A percentile compares a stretch with the other conserved stretches of the same genome.
phyloP scores from a whole-genome alignment of 192 early-diverging fungal genomes.

The Pecoramyces ruminantium region DNA sequence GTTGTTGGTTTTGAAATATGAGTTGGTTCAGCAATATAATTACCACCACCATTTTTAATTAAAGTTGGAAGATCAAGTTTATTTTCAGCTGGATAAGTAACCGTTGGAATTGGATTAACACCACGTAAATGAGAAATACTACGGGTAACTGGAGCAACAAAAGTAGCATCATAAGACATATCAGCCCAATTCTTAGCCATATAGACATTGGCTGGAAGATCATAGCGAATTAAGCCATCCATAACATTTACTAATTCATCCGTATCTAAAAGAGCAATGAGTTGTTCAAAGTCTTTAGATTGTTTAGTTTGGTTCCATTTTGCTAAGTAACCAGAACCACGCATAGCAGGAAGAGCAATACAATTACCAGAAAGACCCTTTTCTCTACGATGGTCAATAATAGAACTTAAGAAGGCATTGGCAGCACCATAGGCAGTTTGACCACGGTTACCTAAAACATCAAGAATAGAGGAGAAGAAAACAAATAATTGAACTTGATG shows the following conservation, averaged over 20 bases:
- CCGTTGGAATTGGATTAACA: neutral
- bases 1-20: neutral
- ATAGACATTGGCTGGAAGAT: neutral
- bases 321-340: neutral
- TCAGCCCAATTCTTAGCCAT: neutral
- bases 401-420: neutral
- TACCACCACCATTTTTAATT: neutral
- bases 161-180: neutral
- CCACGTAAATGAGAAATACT: neutral
- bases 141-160: neutral
- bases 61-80: neutral
- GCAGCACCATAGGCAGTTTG: neutral
- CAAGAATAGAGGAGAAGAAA: neutral
- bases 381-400: neutral
- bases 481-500: neutral
- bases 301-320: neutral
- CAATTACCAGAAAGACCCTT: neutral
- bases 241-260: neutral
- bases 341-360: neutral
- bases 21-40: neutral
- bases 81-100: neutral
- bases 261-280: neutral
- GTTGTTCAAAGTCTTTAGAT: neutral
- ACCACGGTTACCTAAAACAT: neutral
- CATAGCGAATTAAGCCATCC: neutral